phyloP scores from a whole-genome alignment of 2,329 filamentous ascomycete genomes.

The Fusarium sacchari region DNA sequence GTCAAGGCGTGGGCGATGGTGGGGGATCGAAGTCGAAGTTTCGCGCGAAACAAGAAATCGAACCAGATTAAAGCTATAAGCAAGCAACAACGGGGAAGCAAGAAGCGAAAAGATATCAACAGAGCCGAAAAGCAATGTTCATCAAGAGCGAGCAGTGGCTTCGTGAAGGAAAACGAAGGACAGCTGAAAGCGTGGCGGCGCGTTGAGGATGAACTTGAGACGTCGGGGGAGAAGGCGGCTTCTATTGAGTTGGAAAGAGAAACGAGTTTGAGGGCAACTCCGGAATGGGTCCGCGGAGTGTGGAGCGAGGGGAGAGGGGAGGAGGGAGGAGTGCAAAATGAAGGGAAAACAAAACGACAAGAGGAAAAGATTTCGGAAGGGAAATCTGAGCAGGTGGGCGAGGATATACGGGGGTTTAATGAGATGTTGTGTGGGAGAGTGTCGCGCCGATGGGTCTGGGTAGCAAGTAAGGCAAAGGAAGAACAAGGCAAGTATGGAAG shows the following conservation, averaged over 20 bases:
- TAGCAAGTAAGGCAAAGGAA: slow-evolving; percentile 20
- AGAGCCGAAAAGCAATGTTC: slow-evolving; percentile 40
- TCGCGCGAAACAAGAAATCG: slow-evolving; percentile 43
- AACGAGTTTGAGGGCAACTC: slow-evolving; percentile 43
- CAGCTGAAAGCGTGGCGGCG: slow-evolving; percentile 42
- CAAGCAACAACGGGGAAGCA: slow-evolving; percentile 54
- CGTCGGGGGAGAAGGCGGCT: slow-evolving; percentile 36
- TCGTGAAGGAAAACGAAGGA: slow-evolving; percentile 44
- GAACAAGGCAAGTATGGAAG: slow-evolving; percentile 4
- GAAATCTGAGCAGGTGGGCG: slow-evolving; percentile 37
- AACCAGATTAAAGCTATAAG: slow-evolving; percentile 55
- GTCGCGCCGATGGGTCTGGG: slow-evolving; percentile 27
- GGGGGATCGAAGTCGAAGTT: slow-evolving; percentile 46
- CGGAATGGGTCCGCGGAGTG: slow-evolving; percentile 48
- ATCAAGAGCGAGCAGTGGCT: slow-evolving; percentile 41
- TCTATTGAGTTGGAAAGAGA: slow-evolving; percentile 43
- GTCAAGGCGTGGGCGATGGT: slow-evolving; percentile 52
- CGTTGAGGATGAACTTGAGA: slow-evolving; percentile 38
- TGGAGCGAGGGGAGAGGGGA: slow-evolving; percentile 44
- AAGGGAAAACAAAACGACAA: slow-evolving; percentile 46
- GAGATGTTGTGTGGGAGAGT: slow-evolving; percentile 43
- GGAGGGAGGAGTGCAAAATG: slow-evolving; percentile 42
- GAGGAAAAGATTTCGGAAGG: slow-evolving; percentile 46
- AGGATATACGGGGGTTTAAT: slow-evolving; percentile 50
- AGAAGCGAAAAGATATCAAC: slow-evolving; percentile 45